phyloP scores from a whole-genome alignment of 208 protist genomes.

The Herpetomonas muscarum region DNA sequence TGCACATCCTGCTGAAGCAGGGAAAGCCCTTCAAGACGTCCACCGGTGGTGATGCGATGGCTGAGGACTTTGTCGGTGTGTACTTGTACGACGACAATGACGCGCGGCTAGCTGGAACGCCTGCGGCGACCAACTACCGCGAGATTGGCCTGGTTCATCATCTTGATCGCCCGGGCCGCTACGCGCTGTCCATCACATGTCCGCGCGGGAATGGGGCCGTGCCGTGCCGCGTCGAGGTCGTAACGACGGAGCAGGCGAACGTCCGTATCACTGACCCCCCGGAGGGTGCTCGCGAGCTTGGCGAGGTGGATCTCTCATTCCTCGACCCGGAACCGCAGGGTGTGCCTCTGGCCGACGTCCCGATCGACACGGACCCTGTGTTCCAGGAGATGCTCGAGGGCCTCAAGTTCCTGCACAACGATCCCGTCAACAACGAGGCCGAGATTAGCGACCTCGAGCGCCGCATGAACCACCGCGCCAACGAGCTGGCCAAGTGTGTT shows the following conservation, averaged over 20 bases:
- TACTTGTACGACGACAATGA: conserved; percentile 70
- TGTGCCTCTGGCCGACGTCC: conserved; percentile 52
- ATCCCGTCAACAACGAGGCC: conserved; percentile 24
- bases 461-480: conserved; percentile 41
- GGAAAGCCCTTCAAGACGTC: conserved; percentile 56
- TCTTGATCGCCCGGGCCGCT: conserved; percentile 48
- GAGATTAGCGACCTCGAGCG: conserved; percentile 35
- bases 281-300: conserved; percentile 53
- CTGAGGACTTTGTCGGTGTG: conserved; percentile 71
- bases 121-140: conserved; percentile 65
- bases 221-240: conserved; percentile 63
- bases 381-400: conserved; percentile 53
- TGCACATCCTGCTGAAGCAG: conserved; percentile 72
- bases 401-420: conserved; percentile 35
- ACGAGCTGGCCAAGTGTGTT: conserved; percentile 43
- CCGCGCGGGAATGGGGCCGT: conserved; percentile 42
- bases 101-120: conserved; percentile 50
- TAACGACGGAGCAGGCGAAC: conserved; percentile 48
- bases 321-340: conserved; percentile 62
- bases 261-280: conserved; percentile 68
- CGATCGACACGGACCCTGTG: conserved; percentile 39
- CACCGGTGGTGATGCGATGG: conserved; percentile 53
- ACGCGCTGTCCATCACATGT: conserved; percentile 67
- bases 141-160: conserved; percentile 69
- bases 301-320: conserved; percentile 68